Percentiles rank a stretch among this genome's conserved stretches.
phyloP scores from a whole-genome alignment of 2,329 filamentous ascomycete species.

The Trichoderma lentiforme region DNA sequence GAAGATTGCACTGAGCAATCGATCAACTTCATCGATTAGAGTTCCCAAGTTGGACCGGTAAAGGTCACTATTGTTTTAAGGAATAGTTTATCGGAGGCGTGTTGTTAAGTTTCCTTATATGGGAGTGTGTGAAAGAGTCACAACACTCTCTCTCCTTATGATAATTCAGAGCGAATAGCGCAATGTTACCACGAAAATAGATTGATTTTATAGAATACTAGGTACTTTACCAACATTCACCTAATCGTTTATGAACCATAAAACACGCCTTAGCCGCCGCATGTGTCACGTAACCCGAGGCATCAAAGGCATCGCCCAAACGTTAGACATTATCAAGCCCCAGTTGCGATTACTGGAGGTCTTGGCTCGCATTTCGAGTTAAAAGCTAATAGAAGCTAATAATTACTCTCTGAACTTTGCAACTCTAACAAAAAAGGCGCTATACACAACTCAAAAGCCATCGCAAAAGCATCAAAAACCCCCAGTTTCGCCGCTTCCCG shows the following conservation, averaged over 20 bases:
- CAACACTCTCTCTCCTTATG: not conserved
- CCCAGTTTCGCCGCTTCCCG: not conserved
- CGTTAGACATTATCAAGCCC: not conserved
- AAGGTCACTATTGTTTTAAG: too few relatives aligned
- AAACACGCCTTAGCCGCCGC: not conserved
- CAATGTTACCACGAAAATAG: not conserved
- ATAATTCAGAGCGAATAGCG: not conserved
- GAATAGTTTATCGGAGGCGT: too few relatives aligned
- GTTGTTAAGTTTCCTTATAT: not conserved
- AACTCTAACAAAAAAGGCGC: slow-evolving; percentile 2
- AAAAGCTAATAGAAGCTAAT: not conserved
- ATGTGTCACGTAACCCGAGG: not conserved
- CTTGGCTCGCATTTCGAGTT: not conserved
- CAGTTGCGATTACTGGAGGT: not conserved
- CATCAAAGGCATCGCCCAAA: not conserved
- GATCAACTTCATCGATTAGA: slow-evolving; percentile 34
- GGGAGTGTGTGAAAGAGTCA: not conserved
- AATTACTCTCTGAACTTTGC: not conserved
- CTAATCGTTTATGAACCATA: not conserved
- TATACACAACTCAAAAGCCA: slow-evolving; percentile 11
- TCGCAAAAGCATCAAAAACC: not conserved
- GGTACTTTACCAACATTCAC: not conserved
- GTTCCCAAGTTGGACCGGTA: slow-evolving; percentile 26
- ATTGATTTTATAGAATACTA: not conserved
- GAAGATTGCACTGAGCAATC: slow-evolving; percentile 30